These are phyloP conservation scores for Fusarium sp. DNA, from an alignment of 2,329 filamentous ascomycete species.

Conservation along the genomic window DNA sequence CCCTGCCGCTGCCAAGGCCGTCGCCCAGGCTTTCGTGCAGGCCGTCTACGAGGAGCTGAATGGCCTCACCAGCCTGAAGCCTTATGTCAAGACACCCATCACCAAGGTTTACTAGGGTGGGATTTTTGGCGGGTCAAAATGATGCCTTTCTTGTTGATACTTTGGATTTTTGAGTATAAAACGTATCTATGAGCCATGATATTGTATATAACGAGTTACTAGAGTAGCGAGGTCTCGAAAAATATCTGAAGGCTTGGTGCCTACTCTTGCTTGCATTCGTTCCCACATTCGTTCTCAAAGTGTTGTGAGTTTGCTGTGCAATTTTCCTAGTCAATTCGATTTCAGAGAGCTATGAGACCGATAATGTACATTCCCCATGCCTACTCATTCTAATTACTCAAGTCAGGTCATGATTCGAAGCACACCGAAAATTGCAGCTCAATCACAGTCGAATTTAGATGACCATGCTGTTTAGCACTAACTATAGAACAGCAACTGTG, in stretches of 20 bases:
- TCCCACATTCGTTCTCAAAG: neutral
- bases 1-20: conserved; percentile 65
- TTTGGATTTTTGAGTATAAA: neutral
- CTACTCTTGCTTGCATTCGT: neutral
- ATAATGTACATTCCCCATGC: neutral
- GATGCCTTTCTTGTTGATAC: neutral
- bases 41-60: conserved; percentile 47
- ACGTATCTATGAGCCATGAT: neutral
- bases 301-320: neutral
- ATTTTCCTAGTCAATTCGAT: neutral
- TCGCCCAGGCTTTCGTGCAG: conserved; percentile 65
- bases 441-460: neutral
- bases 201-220: neutral
- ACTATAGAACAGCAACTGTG: neutral
- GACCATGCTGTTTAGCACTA: neutral
- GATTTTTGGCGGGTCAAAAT: neutral
- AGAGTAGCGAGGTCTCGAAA: neutral
- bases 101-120: conserved; percentile 36
- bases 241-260: neutral
- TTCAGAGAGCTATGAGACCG: neutral
- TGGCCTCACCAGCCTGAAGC: conserved; percentile 42
- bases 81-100: conserved; percentile 44
- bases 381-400: neutral
- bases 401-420: neutral
- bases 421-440: neutral